Evolutionary conservation across 768 basidiomycete species (phyloP), one percentile per base, ranked within the genome.

Genomic region (Leccinum incarnatum): DNA sequence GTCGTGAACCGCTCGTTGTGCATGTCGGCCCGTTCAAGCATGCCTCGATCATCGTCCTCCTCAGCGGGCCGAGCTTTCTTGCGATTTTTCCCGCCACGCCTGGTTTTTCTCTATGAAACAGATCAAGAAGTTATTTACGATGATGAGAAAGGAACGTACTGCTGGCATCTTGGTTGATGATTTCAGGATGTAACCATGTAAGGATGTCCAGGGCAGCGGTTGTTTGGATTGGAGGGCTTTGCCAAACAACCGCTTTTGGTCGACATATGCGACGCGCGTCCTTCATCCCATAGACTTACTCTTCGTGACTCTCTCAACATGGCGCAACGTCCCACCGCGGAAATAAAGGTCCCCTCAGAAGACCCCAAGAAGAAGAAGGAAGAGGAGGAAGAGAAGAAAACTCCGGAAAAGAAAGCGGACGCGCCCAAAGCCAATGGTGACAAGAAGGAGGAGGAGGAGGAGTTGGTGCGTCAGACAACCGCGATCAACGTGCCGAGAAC

Each of bases 341-440:
- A 82, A 19, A 85, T 89, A 60, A 69, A 81, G 51, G 90, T 93
- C 3, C 78, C 79, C 1, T 84, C 91, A 8, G 81, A 91, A 51
- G 91, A 94, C 68, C 86, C 89, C 2, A 83, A 87, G 77, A 84
- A 86, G 77, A 88, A 89, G 74, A 77, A 79, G 56, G 73, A 79
- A 47, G 69, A 76, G n/a, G 76, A 76, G 15, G 76, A 79, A 57
- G 77, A 76, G 17, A 78, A 74, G 62, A 65, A 68, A 53, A 51
- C 51, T 54, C 50, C 82, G 61, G 79, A 81, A 69, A 83, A 85
- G 69, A 78, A 80, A 51, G 77, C 83, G 53, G 80, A 81, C 40
- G 69, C 84, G 49, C 84, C 87, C 19, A 87, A 84, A 68, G 67
- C 76, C 34, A 76, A 78, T 65, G 80, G 83, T 46, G 78, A 78